Percentiles rank a stretch among this genome's conserved stretches.
Conservation (phyloP, 768 basidiomycete genomes). For the Serendipita sp. region DNA sequence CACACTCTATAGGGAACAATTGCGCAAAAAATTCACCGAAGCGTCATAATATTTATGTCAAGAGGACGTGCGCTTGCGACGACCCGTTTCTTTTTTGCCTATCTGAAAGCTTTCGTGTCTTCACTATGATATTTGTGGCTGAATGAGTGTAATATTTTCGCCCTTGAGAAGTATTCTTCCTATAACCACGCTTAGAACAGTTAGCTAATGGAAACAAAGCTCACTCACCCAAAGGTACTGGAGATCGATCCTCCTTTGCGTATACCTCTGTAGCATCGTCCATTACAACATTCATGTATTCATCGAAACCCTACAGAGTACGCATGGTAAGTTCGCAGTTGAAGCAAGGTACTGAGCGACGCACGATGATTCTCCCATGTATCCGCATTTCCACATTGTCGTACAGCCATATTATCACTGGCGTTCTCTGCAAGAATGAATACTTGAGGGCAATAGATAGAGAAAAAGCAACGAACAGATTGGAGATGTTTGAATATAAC, state of each 20-base stretch:
- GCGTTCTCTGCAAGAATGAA: constrained; percentile 41
- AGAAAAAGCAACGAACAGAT: constrained; percentile 33
- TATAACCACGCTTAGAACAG: constrained; percentile 20
- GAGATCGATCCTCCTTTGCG: constrained; percentile 70
- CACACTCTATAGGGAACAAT: background rate
- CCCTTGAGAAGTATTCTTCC: constrained; percentile 94
- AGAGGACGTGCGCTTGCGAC: background rate
- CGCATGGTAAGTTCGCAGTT: background rate
- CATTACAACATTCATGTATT: constrained; percentile 97
- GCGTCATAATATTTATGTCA: background rate
- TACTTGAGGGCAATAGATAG: constrained; percentile 8
- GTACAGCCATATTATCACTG: constrained; percentile 87
- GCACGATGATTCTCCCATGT: constrained; percentile 87
- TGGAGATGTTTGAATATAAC: constrained; percentile 98
- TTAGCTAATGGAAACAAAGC: constrained; percentile 5
- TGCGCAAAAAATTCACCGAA: background rate
- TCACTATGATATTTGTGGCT: constrained; percentile 25
- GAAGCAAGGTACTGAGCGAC: constrained; percentile 24
- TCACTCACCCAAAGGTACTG: constrained; percentile 41
- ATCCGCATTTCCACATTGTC: constrained; percentile 96
- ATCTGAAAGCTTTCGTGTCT: too few species aligned
- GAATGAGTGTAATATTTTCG: constrained; percentile 96
- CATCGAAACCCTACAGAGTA: constrained; percentile 78
- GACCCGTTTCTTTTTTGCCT: background rate
- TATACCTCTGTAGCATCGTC: constrained; percentile 89